Evolutionary conservation across 2,329 filamentous ascomycete genomes (phyloP), one percentile per base, ranked within the genome.

Genomic region (Aureobasidium musti): DNA sequence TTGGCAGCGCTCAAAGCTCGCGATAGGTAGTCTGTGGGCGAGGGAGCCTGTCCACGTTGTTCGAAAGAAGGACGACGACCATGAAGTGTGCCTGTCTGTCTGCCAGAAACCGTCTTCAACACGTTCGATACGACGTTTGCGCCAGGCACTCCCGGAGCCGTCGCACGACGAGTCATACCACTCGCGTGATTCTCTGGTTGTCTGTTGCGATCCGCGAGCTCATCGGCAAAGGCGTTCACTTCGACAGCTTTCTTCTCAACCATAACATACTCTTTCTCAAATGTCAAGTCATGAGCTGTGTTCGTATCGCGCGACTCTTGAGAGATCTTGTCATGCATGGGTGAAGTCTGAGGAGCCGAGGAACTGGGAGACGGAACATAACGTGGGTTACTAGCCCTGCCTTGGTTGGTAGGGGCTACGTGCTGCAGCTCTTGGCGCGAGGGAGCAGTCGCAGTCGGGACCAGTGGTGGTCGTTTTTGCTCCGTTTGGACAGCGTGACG

Each of bases 1-100:
- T 93, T 97, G 23, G 95, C 95, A 82, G 96, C 92, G 71, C 96
- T 94, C 67, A 99, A 89, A 0, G 94, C 95, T 77, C 97, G 97
- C 19, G 92, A 92, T 63, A 99, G 93, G 60, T 93, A 92, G 35
- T 93, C 97, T 13, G 92, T 93, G 80, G 88, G 86, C 69, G 84
- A 87, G 39, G 86, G 85, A 30, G 88, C 89, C 72, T 92, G 93
- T 47, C 91, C 83, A 73, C 90, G 86, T 23, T 39, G 47, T 70
- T 96, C 92, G 74, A 93, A 94, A 0, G 94, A 97, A 37, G 86
- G 87, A 71, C 87, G 88, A 13, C 91, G 89, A 68, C 91, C 86
- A 74, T 94, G 91, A 2, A 80, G 73, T 5, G 80, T 74, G 64
- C 89, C 86, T 30, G 86, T 82, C 68, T 85, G 81, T 65, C 88